These are phyloP conservation scores for Puccinia hordei DNA, from an alignment of 1,284 basidiomycete genomes.

Conservation along the genomic window DNA sequence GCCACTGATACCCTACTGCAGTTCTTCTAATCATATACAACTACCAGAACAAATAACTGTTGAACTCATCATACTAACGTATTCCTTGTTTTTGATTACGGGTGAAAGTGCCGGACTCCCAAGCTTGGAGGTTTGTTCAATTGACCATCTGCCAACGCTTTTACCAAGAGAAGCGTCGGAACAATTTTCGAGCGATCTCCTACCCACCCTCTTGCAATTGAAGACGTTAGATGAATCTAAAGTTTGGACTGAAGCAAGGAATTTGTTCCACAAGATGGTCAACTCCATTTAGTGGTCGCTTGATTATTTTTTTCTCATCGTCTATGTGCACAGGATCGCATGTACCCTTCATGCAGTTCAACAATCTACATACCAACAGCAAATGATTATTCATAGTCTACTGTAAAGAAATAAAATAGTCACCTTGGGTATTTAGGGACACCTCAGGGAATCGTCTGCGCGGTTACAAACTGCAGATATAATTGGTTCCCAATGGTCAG, in stretches of 20 bases:
- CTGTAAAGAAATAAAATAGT: no score
- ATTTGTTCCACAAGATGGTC: constrained; percentile 45
- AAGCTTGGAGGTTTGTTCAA: constrained; percentile 82
- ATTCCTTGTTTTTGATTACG: constrained; percentile 54
- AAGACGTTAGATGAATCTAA: constrained; percentile 28
- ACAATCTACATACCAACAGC: no score
- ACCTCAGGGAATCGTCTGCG: no score
- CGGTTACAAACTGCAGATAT: no score
- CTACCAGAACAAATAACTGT: neutral
- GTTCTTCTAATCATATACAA: neutral
- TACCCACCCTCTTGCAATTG: constrained; percentile 83
- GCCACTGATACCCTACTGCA: neutral
- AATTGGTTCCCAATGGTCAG: no score
- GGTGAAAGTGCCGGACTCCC: constrained; percentile 63
- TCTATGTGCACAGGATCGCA: neutral
- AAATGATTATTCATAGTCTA: no score
- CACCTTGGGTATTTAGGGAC: no score
- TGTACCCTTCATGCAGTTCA: neutral
- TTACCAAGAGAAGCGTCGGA: constrained; percentile 94
- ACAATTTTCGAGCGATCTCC: constrained; percentile 86
- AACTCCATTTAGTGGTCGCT: constrained; percentile 10
- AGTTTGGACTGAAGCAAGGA: constrained; percentile 43
- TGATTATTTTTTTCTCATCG: neutral
- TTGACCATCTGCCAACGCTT: constrained; percentile 95
- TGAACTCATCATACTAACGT: neutral